A percentile compares a stretch with the other conserved stretches of the same genome.
phyloP scores from a whole-genome alignment of 2,329 filamentous ascomycete species.

The Fusarium musae region DNA sequence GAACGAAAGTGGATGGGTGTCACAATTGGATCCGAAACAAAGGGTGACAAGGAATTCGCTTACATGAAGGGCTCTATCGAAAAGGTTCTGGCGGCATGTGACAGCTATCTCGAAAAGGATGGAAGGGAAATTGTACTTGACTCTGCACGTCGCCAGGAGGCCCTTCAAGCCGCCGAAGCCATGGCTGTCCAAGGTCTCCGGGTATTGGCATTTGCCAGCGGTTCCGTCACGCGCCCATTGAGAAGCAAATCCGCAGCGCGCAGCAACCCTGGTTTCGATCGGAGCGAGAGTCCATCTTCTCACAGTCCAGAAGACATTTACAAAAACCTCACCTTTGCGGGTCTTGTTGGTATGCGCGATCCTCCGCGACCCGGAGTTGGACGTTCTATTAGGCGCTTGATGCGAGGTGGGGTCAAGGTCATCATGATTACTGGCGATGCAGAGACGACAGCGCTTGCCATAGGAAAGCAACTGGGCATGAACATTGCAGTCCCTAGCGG shows the following conservation, averaged over 20 bases:
- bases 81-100: constrained; percentile 84
- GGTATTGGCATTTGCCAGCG: constrained; percentile 93
- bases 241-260: constrained; percentile 58
- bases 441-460: constrained; percentile 92
- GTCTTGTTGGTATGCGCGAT: constrained; percentile 96
- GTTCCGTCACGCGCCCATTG: constrained; percentile 65
- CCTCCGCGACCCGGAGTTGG: constrained; percentile 91
- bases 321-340: constrained; percentile 86
- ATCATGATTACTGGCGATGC: constrained; percentile 99
- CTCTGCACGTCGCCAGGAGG: constrained; percentile 76
- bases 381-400: constrained; percentile 86
- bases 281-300: constrained; percentile 52
- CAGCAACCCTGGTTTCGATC: constrained; percentile 62
- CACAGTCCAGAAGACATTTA: constrained; percentile 77
- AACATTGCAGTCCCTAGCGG: constrained; percentile 70
- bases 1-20: constrained; percentile 99
- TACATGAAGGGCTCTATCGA: constrained; percentile 98
- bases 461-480: constrained; percentile 96
- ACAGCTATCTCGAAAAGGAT: constrained; percentile 88
- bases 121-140: constrained; percentile 90
- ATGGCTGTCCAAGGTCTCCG: constrained; percentile 92
- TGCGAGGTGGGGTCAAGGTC: constrained; percentile 94
- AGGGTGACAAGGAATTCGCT: constrained; percentile 78
- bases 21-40: constrained; percentile 73
- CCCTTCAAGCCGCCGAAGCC: constrained; percentile 79